Conservation (phyloP, 2,329 filamentous ascomycete genomes). For the Exophiala viscosa region DNA sequence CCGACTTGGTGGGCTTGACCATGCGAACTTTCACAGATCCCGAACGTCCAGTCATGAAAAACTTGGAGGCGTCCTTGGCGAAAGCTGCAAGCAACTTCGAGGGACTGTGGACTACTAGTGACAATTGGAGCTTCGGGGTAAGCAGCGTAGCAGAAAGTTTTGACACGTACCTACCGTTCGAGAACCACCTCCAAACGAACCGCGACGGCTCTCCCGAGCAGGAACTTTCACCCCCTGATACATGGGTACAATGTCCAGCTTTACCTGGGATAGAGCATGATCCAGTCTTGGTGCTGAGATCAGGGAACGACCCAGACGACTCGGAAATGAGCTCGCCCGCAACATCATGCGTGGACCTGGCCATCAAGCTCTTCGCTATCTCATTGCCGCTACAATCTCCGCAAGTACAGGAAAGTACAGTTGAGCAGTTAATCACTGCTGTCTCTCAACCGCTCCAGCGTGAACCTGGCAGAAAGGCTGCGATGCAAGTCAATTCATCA, state of each 20-base stretch:
- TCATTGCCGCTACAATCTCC: conserved; percentile 82
- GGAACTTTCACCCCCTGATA: conserved; percentile 26
- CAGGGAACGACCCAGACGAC: conserved; percentile 7
- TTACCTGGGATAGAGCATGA: conserved; percentile 59
- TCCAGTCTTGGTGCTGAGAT: conserved; percentile 36
- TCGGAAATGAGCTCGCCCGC: conserved; percentile 58
- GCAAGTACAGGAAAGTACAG: conserved; percentile 90
- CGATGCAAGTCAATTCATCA: conserved; percentile 86
- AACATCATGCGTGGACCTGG: conserved; percentile 91
- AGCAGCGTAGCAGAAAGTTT: conserved; percentile 80
- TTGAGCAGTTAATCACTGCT: conserved; percentile 90
- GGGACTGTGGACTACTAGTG: conserved; percentile 88
- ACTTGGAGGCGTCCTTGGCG: conserved; percentile 83
- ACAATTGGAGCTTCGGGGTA: conserved; percentile 92
- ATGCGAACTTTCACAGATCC: conserved; percentile 91
- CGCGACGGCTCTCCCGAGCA: conserved; percentile 28
- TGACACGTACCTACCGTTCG: conserved; percentile 60
- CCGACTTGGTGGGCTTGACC: conserved; percentile 83
- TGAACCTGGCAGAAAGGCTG: conserved; percentile 82
- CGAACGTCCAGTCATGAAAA: conserved; percentile 73
- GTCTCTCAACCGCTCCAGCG: conserved; percentile 69
- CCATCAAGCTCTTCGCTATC: conserved; percentile 88
- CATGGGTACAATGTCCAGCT: conserved; percentile 21
- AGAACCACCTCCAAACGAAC: conserved; percentile 40
- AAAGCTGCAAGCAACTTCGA: conserved; percentile 87